Base-by-base conservation (phyloP, 2,329 filamentous ascomycete species). In the Byssoonygena ceratinophila region DNA sequence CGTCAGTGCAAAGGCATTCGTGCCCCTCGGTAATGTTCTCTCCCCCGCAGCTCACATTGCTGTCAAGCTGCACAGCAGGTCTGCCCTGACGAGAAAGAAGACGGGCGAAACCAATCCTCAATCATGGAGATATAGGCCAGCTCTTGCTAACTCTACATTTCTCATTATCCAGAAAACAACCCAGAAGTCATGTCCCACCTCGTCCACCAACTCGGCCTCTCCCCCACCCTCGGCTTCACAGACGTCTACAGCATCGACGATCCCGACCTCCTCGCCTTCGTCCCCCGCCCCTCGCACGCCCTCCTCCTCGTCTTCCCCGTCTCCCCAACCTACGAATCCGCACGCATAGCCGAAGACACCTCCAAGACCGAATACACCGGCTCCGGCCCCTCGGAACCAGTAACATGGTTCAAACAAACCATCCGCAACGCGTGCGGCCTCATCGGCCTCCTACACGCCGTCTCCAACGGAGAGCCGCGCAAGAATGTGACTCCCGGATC, bases 391-490 rank as follows among this genome's bases (percentile, higher is more conserved):
- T 64, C 63, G 0, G 87, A 96, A 64, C 83, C 87, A 4, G 87
- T 96, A 0, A 64, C 94, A 6, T 98, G 91, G 92, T 97, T 90
- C 76, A 85, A 81, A 60, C 91, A 97, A 73, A 97, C 90, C 0
- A 96, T 97, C 61, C 80, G 85, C 55, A 94, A 97, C 66, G 88
- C 91, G 0, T 97, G 91, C 67, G 91, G 91, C 0, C 72, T 95
- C 41, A 95, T 96, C 74, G 92, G 86, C 0, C 70, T 97, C 25
- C 67, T 97, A 43, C 92, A 97, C 66, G 85, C 84, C 16, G 80
- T 87, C 0, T 77, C 77, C 43, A 98, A 97, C 67, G 89, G 89
- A 0, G 76, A 77, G 1, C 84, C 86, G 0, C 72, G 78, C 52
- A 69, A 71, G 2, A 78, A 83, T 50, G 78, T 94, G 51, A 68